A percentile compares a stretch with the other conserved stretches of the same genome.
Evolutionary conservation across 2,329 filamentous ascomycete genomes (phyloP).

Genomic region (Paracoccidioides brasiliensis): DNA sequence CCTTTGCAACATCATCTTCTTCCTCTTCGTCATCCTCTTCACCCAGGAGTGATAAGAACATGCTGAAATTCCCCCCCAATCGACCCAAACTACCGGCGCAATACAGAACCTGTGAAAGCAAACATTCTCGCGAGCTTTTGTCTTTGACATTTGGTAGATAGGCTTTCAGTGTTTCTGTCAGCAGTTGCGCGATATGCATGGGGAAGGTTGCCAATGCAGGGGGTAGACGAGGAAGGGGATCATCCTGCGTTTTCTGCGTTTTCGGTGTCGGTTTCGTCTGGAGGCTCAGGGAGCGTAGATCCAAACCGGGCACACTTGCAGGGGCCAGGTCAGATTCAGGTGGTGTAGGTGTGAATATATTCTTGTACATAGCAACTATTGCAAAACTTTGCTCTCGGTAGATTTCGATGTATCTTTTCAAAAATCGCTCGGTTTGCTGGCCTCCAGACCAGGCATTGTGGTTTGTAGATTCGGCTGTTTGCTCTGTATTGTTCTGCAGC

Average conservation of each 20-base stretch:
- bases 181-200: constrained; percentile 64
- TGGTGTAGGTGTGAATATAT: constrained; percentile 59
- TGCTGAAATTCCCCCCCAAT: constrained; percentile 81
- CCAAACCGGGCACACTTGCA: constrained; percentile 17
- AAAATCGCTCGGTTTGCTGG: constrained; percentile 83
- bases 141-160: constrained; percentile 78
- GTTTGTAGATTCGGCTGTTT: constrained; percentile 9
- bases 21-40: constrained; percentile 24
- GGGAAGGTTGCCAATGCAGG: constrained; percentile 73
- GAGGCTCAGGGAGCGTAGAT: constrained; percentile 12
- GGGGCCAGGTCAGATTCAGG: constrained; percentile 21
- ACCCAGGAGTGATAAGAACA: constrained; percentile 58
- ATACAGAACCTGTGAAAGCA: constrained; percentile 85
- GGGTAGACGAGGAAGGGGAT: constrained; percentile 44
- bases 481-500: constrained; percentile 15
- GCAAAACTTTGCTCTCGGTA: constrained; percentile 96
- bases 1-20: constrained; percentile 32
- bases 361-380: constrained; percentile 87
- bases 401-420: constrained; percentile 93
- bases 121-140: constrained; percentile 65
- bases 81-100: constrained; percentile 83
- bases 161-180: constrained; percentile 59
- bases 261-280: constrained; percentile 16
- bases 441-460: constrained; percentile 39
- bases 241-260: constrained; percentile 15